Conservation (phyloP, 805 yeast genomes). For the Komagataella populi region DNA sequence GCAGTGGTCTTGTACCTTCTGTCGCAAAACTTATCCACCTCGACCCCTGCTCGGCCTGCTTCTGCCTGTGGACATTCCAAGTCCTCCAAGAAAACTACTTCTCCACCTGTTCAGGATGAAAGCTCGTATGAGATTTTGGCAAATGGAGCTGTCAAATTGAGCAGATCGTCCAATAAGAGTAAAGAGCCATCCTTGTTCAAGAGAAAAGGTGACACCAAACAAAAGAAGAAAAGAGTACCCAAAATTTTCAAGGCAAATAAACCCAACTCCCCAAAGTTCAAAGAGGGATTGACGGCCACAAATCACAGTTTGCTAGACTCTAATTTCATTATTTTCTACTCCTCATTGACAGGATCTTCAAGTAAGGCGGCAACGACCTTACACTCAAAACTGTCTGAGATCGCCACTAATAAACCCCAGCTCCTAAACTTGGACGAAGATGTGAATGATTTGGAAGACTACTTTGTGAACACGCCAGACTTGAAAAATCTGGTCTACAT, state of each 20-base stretch:
- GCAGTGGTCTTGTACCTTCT: not conserved
- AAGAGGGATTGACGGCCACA: constrained; percentile 24
- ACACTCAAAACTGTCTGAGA: constrained; percentile 20
- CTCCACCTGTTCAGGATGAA: not conserved
- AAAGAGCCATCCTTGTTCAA: not conserved
- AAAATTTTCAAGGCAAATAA: constrained; percentile 25
- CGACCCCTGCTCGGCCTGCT: not conserved
- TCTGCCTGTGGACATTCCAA: not conserved
- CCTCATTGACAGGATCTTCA: constrained; percentile 78
- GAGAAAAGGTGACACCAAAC: not conserved
- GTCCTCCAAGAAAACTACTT: not conserved
- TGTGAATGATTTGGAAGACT: constrained; percentile 72
- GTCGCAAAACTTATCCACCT: not conserved
- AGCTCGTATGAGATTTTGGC: not conserved
- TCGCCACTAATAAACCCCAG: constrained; percentile 27
- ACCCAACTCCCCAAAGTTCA: constrained; percentile 9
- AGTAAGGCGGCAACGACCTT: constrained; percentile 52
- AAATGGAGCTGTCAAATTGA: not conserved
- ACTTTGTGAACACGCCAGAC: constrained; percentile 53
- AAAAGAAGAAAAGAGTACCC: constrained; percentile 20
- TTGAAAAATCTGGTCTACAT: constrained; percentile 42
- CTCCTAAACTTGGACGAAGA: constrained; percentile 66
- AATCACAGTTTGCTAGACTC: constrained; percentile 31
- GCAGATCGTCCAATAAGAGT: not conserved
- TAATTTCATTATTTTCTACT: constrained; percentile 58